phyloP scores from a whole-genome alignment of 495 filamentous ascomycete genomes.

The Pseudomonodictys pantanalensis region DNA sequence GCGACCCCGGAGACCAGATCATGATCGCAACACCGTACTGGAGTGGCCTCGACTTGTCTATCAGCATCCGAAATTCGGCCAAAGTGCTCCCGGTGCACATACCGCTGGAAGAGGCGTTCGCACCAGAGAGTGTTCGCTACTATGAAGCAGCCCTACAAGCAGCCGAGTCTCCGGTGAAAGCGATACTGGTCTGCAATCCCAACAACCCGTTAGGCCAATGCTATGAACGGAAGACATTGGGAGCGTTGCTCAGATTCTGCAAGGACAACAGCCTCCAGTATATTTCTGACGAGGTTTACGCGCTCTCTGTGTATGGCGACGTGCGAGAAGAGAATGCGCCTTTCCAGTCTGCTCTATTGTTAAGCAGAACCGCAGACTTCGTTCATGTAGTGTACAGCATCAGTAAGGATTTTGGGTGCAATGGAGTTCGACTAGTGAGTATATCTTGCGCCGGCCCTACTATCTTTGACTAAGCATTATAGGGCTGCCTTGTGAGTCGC shows the following conservation, averaged over 20 bases:
- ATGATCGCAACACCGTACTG: constrained; percentile 45
- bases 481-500: no score
- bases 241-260: constrained; percentile 31
- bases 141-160: neutral
- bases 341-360: neutral
- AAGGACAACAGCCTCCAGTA: constrained; percentile 31
- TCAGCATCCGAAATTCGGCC: constrained; percentile 6
- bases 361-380: neutral
- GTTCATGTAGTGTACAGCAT: constrained; percentile 12
- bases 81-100: constrained; percentile 11
- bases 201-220: neutral
- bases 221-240: neutral
- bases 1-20: constrained; percentile 47
- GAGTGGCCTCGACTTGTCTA: constrained; percentile 12
- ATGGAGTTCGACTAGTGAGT: constrained; percentile 8
- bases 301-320: constrained; percentile 11
- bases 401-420: constrained; percentile 15
- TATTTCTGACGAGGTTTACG: constrained; percentile 40
- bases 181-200: neutral
- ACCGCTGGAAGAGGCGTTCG: neutral
- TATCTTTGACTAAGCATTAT: no score
- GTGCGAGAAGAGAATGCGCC: neutral
- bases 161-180: neutral
- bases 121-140: neutral
- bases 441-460: no score